Base-by-base conservation (phyloP, 176 grass and related monocot genomes). In the Oryza glaberrima region DNA sequence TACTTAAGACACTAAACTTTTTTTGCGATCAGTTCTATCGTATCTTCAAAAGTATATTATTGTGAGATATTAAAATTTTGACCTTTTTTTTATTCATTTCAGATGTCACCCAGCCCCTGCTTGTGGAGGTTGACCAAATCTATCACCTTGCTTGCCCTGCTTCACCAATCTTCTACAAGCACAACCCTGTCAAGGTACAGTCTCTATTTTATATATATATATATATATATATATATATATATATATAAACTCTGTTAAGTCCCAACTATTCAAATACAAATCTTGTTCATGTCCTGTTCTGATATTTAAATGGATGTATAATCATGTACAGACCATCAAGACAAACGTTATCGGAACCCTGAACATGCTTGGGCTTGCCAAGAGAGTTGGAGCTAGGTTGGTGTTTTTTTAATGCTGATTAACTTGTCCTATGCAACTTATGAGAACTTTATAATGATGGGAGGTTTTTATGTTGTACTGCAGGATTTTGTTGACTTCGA, bases 71-170 rank as follows among this genome's bases (percentile, higher is more conserved):
- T 64, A 54, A 58, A 9, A 10, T 15, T 45, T 54, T 52, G 78
- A 84, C 80, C 23, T 8, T 34, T 56, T 72, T 28, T 67, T 46
- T 7, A 16, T 63, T 78, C 66, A 36, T 82, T 87, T 79, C 72
- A 99, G 97, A 99, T 94, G 94, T 96, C 85, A 99, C 97, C 4
- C 46, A 99, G 44, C 86, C 97, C 10, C 75, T 99, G 76, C 88
- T 99, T 79, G 90, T 96, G 81, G 97, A 99, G 88, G 97, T 99
- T 85, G 97, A 99, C 85, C 97, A 99, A 81, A 96, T 99, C 45
- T 99, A 99, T 65, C 97, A 99, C 88, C 97, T 99, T 92, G 97
- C 97, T 89, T 99, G 97, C 81, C 97, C 97, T 80, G 94, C 97
- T 78, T 99, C 97, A 73, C 97, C 97, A 75, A 99, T 99, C 85